Conservation (phyloP, 192 early-diverging fungal species). For the Coemansia sp. region DNA sequence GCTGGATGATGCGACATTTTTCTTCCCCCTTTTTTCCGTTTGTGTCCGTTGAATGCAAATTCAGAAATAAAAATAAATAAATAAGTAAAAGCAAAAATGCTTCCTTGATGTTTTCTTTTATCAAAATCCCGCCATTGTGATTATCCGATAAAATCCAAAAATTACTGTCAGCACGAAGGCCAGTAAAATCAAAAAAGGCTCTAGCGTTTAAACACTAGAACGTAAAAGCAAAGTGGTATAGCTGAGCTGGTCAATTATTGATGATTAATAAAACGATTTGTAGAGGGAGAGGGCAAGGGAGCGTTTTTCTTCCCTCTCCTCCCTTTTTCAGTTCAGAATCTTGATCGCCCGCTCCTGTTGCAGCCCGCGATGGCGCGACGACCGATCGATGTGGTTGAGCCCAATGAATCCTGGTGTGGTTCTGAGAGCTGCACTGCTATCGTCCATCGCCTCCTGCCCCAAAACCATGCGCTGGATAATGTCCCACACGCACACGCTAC, state of each 20-base stretch:
- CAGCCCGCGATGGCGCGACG: constrained; percentile 33
- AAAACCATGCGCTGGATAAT: constrained; percentile 18
- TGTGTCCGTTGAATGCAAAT: background rate
- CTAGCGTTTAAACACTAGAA: too few species aligned
- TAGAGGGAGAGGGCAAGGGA: background rate
- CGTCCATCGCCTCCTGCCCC: constrained; percentile 12
- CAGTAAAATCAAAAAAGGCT: too few species aligned
- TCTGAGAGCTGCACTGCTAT: background rate
- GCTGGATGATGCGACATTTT: constrained; percentile 50
- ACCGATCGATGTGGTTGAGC: constrained; percentile 39
- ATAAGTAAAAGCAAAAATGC: background rate
- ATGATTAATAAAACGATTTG: too few species aligned
- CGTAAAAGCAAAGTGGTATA: too few species aligned
- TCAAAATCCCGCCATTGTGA: too few species aligned
- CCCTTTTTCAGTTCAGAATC: constrained; percentile 32
- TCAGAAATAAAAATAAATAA: background rate
- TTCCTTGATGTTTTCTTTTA: background rate
- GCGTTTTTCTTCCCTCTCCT: background rate
- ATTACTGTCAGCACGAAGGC: too few species aligned
- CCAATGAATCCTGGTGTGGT: constrained; percentile 25
- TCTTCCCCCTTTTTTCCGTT: background rate
- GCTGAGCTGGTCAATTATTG: too few species aligned
- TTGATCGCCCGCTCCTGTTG: constrained; percentile 36
- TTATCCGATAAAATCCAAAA: too few species aligned
- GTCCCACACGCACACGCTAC: constrained; percentile 34